Base-by-base conservation (phyloP, 345 rosid species). In the Melaleuca alternifolia region DNA sequence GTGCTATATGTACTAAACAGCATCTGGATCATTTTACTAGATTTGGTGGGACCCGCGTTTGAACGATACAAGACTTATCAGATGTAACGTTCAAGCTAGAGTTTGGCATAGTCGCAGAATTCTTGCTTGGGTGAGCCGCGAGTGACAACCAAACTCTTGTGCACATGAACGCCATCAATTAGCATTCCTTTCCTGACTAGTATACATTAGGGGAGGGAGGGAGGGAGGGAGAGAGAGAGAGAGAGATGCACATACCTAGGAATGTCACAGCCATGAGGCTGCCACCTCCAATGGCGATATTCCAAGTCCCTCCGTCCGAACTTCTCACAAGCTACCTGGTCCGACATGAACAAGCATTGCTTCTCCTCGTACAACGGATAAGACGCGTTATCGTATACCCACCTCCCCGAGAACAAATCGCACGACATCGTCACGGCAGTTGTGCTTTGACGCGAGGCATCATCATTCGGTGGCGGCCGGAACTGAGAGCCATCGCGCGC, bases 261-360 rank as follows among this genome's bases (percentile, higher is more conserved):
- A 62, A 95, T 94, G 88, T 95, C 91, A 84, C 99, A 97, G 15
- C 91, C 92, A 83, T 92, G 92, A 84, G 99, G 99, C 57, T 97
- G 96, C 98, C 99, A 97, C 85, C 94, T 94, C 99, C 98, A 95
- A 41, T 89, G 90, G 90, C 89, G 97, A 65, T 92, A 96, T 86
- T 56, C 84, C 85, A 92, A 89, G 85, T 96, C 96, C 83, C 91
- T 92, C 88, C 99, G 92, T 46, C 99, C 99, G 87, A 94, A 95
- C 89, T 96, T 95, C 92, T 91, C 91, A 82, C 98, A 94, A 62
- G 98, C 95, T 90, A 96, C 89, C 88, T 96, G 96, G 61, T 94
- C 96, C 18, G 97, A 94, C 92, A 94, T 93, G 90, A 89, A 95
- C 87, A 87, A 90, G 85, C 99, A 97, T 3, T 93, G 90, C 75